These are phyloP conservation scores for Kodamaea neixiangensis DNA, from an alignment of 805 yeast species.

Conservation along the genomic window DNA sequence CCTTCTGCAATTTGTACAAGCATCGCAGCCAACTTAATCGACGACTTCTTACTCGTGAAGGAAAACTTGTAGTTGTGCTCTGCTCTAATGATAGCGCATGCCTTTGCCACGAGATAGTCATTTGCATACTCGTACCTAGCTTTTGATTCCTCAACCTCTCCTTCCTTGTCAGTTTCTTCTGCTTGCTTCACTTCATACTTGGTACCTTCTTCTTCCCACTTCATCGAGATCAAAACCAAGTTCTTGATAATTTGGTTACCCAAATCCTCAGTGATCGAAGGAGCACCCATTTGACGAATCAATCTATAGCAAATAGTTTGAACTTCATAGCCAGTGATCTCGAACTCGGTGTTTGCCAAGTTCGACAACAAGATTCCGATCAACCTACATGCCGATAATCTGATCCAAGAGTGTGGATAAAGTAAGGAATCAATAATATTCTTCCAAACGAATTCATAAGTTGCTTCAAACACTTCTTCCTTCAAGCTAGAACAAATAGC, in stretches of 20 bases:
- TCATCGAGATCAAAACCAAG: slow-evolving; percentile 57
- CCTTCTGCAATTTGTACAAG: slow-evolving; percentile 50
- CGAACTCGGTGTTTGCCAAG: slow-evolving; percentile 35
- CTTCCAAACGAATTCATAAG: slow-evolving; percentile 50
- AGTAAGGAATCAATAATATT: slow-evolving; percentile 56
- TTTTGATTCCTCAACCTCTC: slow-evolving; percentile 20
- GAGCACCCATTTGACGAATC: slow-evolving; percentile 82
- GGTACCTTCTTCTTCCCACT: slow-evolving; percentile 56
- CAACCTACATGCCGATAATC: slow-evolving; percentile 64
- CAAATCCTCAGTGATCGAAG: slow-evolving; percentile 62
- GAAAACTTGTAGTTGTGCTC: slow-evolving; percentile 58
- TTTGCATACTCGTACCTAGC: slow-evolving; percentile 39
- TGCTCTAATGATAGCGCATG: slow-evolving; percentile 63
- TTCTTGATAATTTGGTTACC: slow-evolving; percentile 68
- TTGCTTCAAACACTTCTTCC: slow-evolving; percentile 25
- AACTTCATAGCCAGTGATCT: slow-evolving; percentile 44
- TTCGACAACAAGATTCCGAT: slow-evolving; percentile 53
- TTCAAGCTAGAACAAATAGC: slow-evolving; percentile 42
- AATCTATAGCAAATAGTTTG: slow-evolving; percentile 68
- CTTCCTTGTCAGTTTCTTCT: slow-evolving; percentile 22
- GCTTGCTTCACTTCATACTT: slow-evolving; percentile 26
- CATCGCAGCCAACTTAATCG: slow-evolving; percentile 72
- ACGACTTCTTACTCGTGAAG: slow-evolving; percentile 60
- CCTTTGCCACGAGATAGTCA: slow-evolving; percentile 65
- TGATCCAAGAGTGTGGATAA: slow-evolving; percentile 92